A percentile compares a stretch with the other conserved stretches of the same genome.
phyloP scores from a whole-genome alignment of 2,329 filamentous ascomycete species.

The Verticillium zaregamsianum region DNA sequence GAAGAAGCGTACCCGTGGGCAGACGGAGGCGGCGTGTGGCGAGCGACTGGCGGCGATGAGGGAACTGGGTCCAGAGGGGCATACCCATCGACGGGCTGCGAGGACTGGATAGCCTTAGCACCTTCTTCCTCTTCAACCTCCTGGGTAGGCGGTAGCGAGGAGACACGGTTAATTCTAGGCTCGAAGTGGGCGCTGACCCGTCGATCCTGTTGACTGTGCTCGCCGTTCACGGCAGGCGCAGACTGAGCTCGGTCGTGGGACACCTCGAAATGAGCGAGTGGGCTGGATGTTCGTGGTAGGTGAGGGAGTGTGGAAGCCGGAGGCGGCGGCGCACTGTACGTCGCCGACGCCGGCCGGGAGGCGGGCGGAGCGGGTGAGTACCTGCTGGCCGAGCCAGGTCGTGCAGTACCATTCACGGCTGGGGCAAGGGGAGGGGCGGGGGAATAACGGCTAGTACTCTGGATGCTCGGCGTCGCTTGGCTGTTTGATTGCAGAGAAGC shows the following conservation, averaged over 20 bases:
- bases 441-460: slow-evolving; percentile 53
- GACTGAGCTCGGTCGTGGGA: slow-evolving; percentile 34
- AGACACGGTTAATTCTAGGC: slow-evolving; percentile 47
- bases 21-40: slow-evolving; percentile 48
- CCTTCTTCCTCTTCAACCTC: slow-evolving; percentile 59
- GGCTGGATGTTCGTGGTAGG: slow-evolving; percentile 62
- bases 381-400: slow-evolving; percentile 37
- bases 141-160: slow-evolving; percentile 56
- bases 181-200: slow-evolving; percentile 52
- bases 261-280: slow-evolving; percentile 59
- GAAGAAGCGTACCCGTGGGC: slow-evolving; percentile 31
- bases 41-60: slow-evolving; percentile 23
- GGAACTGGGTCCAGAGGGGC: slow-evolving; percentile 24
- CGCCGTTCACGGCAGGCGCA: slow-evolving; percentile 27
- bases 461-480: slow-evolving; percentile 25
- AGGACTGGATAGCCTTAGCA: slow-evolving; percentile 3
- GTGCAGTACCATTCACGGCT: slow-evolving; percentile 32
- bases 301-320: slow-evolving; percentile 48
- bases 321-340: slow-evolving; percentile 34
- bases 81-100: slow-evolving; percentile 15
- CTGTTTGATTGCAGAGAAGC: slow-evolving; percentile 36
- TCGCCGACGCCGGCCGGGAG: slow-evolving; percentile 35
- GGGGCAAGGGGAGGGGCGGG: slow-evolving; percentile 45
- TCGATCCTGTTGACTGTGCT: slow-evolving; percentile 39
- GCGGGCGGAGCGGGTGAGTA: slow-evolving; percentile 48